These are phyloP conservation scores for Chaetoceros tenuissimus DNA, from an alignment of 108 stramenopile species.

Conservation along the genomic window DNA sequence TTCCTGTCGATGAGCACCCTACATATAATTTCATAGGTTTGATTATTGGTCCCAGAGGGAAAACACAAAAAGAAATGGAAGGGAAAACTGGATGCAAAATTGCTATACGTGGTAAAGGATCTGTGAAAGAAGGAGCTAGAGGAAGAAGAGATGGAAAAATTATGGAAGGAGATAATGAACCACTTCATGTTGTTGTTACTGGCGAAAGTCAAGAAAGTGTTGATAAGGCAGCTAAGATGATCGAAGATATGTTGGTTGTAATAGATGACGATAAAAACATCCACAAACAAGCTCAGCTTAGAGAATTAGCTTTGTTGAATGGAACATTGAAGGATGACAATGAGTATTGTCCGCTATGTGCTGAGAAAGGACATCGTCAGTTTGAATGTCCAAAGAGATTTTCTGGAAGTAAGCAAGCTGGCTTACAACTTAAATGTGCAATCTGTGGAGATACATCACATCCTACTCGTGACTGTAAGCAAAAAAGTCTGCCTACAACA, in stretches of 20 bases:
- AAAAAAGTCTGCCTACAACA: conserved; percentile 17
- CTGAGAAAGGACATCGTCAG: conserved; percentile 92
- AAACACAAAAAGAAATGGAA: conserved; percentile 98
- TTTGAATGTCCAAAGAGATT: conserved; percentile 93
- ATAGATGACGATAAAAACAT: conserved; percentile 97
- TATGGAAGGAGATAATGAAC: conserved; percentile 90
- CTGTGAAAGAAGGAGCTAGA: conserved; percentile 93
- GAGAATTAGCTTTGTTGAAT: conserved; percentile 96
- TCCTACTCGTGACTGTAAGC: conserved; percentile 93
- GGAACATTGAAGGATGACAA: conserved; percentile 97
- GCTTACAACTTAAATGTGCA: conserved; percentile 82
- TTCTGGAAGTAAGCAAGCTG: conserved; percentile 26
- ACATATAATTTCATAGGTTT: conserved; percentile 95
- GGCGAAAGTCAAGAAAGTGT: conserved; percentile 87
- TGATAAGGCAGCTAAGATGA: conserved; percentile 85
- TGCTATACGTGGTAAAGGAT: conserved; percentile 94
- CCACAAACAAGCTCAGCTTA: conserved; percentile 94
- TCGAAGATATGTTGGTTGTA: conserved; percentile 88
- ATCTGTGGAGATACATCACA: conserved; percentile 98
- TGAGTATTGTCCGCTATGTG: conserved; percentile 96
- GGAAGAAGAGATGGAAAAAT: conserved; percentile 70
- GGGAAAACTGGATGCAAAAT: conserved; percentile 95
- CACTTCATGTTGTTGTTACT: conserved; percentile 91
- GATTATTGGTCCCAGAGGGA: conserved; percentile 95
- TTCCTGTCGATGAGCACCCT: conserved; percentile 87